phyloP scores from a whole-genome alignment of 805 yeast genomes.

The Yarrowia osloensis region DNA sequence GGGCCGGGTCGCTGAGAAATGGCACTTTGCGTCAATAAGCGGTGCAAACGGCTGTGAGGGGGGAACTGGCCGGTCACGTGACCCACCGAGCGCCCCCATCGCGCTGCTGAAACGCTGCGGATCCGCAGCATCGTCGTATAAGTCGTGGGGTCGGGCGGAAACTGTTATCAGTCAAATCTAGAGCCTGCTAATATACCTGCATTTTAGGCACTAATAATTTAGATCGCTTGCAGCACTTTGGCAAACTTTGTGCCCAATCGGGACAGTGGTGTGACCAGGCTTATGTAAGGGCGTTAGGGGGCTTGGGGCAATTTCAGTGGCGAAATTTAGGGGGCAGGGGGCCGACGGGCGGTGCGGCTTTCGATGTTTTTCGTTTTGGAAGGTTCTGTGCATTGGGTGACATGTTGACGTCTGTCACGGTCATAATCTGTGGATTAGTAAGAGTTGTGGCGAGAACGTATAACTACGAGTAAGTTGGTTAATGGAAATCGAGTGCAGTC shows the following conservation, averaged over 20 bases:
- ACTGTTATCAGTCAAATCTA: not conserved
- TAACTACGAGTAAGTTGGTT: no score
- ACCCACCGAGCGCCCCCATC: not conserved
- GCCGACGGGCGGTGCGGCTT: no score
- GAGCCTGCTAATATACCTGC: not conserved
- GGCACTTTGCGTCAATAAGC: not conserved
- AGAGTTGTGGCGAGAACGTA: no score
- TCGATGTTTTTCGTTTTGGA: no score
- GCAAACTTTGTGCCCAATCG: not conserved
- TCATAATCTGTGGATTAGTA: not conserved
- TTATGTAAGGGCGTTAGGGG: not conserved
- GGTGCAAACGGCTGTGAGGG: not conserved
- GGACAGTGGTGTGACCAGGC: constrained; percentile 4
- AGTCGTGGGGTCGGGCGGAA: not conserved
- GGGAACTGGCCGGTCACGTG: not conserved
- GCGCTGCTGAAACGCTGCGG: not conserved
- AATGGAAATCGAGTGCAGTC: no score
- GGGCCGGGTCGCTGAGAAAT: not conserved
- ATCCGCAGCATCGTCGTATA: not conserved
- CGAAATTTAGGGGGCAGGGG: not conserved
- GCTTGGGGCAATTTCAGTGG: no score
- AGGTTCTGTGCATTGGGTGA: no score
- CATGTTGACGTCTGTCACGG: not conserved
- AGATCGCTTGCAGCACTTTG: not conserved
- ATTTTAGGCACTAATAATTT: not conserved